Base-by-base conservation (phyloP, 345 rosid species). In the Melastoma malabathricum region DNA sequence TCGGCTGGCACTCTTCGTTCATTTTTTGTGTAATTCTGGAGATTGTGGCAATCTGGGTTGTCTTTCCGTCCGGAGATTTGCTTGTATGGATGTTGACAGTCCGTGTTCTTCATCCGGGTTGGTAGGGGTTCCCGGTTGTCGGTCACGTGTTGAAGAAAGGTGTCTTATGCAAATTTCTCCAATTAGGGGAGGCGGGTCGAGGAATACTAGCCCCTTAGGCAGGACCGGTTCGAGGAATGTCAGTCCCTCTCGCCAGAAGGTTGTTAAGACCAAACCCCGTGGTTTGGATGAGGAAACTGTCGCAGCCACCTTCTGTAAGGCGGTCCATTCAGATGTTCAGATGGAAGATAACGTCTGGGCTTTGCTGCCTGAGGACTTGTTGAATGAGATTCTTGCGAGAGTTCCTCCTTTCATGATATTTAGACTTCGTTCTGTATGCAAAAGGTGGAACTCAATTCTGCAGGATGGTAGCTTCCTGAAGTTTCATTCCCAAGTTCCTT, bases 301-400 rank as follows among this genome's bases (percentile, higher is more conserved):
- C 9, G 79, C 66, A 13, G 77, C 92, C 66, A 78, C 94, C 41
- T 84, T 90, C 68, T 82, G 94, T 48, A 90, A 86, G 70, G 64
- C 62, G 18, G 68, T 63, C 47, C 79, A 70, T 27, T 75, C 75
- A 13, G 89, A 84, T 67, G 74, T 90, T 58, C 94, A 72, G 59
- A 90, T 86, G 98, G 96, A 83, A 57, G 94, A 90, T 64, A 73
- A 70, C 47, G 76, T 86, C 53, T 90, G 98, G 98, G 90, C 96
- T 13, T 78, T 86, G 98, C 72, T 89, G 65, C 98, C 98, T 0
- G 98, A 86, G 67, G 98, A 90, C 74, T 72, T 90, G 65, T 55
- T 90, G 50, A 82, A 82, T 63, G 94, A 90, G 72, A 82, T 90
- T 63, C 64, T 90, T 57, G 92, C 86, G 48, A 68, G 98, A 67